phyloP scores from a whole-genome alignment of 108 stramenopile species.

The Conticribra guillardii region DNA sequence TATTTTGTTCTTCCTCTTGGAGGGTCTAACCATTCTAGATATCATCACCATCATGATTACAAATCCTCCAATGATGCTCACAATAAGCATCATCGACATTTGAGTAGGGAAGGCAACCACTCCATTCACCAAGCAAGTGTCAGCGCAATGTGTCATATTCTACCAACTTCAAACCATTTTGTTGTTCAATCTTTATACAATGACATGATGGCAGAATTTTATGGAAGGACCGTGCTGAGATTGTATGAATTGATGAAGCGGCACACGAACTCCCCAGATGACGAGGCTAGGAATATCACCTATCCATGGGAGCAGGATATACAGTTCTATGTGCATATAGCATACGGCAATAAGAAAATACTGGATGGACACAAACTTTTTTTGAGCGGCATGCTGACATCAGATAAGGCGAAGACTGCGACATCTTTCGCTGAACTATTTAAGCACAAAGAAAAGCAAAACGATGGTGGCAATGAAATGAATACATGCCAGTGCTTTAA shows the following conservation, averaged over 20 bases:
- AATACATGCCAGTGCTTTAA: conserved; percentile 45
- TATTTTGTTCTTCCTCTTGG: too few relatives aligned
- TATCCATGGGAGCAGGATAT: conserved; percentile 45
- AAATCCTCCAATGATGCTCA: too few relatives aligned
- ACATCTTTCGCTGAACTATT: conserved; percentile 44
- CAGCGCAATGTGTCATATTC: conserved; percentile 18
- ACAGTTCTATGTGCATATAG: conserved; percentile 45
- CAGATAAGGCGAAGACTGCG: conserved; percentile 18
- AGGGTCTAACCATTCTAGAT: too few relatives aligned
- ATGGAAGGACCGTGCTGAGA: conserved; percentile 32
- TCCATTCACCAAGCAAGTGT: too few relatives aligned
- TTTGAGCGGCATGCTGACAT: conserved; percentile 39
- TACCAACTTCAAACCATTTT: conserved; percentile 39
- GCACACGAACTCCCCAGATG: not conserved
- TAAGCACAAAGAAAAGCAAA: not conserved
- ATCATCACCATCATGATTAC: too few relatives aligned
- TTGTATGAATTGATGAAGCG: conserved; percentile 29
- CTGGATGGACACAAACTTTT: conserved; percentile 50
- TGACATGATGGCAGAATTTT: conserved; percentile 67
- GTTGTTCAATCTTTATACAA: conserved; percentile 53
- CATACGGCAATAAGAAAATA: conserved; percentile 31
- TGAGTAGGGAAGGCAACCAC: too few relatives aligned
- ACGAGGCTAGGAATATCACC: not conserved
- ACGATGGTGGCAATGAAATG: not conserved
- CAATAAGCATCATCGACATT: too few relatives aligned